phyloP scores from a whole-genome alignment of 2,329 filamentous ascomycete species.

The Madurella fahalii region DNA sequence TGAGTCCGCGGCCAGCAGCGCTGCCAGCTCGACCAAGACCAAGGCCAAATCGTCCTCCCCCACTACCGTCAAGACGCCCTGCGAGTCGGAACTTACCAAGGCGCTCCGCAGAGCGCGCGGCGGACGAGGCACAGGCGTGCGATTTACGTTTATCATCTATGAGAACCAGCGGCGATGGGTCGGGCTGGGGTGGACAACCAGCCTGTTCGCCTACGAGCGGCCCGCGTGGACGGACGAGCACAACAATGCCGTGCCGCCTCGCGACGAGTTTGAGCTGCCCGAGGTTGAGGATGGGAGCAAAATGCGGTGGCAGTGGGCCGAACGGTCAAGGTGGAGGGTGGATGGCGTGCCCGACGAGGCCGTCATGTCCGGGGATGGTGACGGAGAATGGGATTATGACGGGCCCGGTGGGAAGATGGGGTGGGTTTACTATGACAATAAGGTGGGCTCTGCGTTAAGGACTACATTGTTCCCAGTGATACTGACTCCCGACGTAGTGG shows the following conservation, averaged over 20 bases:
- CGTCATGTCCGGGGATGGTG: constrained; percentile 27
- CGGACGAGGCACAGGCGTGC: constrained; percentile 70
- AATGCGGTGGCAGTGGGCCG: constrained; percentile 70
- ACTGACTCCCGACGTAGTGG: constrained; percentile 57
- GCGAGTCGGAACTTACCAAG: constrained; percentile 46
- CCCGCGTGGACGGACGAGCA: constrained; percentile 95
- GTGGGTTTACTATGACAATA: constrained; percentile 98
- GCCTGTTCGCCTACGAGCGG: constrained; percentile 84
- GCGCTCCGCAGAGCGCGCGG: constrained; percentile 39
- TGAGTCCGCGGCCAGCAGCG: constrained; percentile 19
- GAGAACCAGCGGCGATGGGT: constrained; percentile 97
- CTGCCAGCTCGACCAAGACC: constrained; percentile 19
- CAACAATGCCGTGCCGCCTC: constrained; percentile 71
- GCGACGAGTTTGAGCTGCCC: constrained; percentile 63
- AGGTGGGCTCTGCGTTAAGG: constrained; percentile 50
- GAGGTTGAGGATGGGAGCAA: constrained; percentile 57
- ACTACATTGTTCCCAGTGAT: too few species aligned
- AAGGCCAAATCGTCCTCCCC: constrained; percentile 28
- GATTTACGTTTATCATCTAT: constrained; percentile 94
- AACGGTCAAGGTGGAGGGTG: constrained; percentile 80
- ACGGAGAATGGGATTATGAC: constrained; percentile 49
- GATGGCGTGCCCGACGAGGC: constrained; percentile 64
- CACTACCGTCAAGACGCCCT: constrained; percentile 21
- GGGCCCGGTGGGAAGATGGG: constrained; percentile 63
- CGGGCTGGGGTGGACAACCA: constrained; percentile 90